Evolutionary conservation across 2,329 filamentous ascomycete genomes (phyloP).

Genomic region (Hypoxylon sp.): DNA sequence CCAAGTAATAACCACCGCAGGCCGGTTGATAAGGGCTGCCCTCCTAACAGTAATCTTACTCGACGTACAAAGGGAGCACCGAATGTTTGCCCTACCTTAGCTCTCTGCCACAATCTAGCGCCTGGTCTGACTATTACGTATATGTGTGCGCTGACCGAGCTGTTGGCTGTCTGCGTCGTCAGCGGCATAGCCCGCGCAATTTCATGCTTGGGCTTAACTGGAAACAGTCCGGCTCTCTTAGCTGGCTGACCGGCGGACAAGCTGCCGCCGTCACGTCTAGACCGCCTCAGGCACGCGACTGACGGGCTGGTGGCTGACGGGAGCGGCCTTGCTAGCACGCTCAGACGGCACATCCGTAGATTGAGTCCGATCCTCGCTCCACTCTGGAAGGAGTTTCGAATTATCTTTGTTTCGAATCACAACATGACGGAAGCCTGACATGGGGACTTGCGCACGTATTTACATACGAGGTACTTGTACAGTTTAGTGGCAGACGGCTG

Average conservation of each 20-base stretch:
- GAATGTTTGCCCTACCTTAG: neutral
- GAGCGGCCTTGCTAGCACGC: slow-evolving; percentile 22
- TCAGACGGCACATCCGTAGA: too few species aligned
- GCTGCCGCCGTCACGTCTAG: too few species aligned
- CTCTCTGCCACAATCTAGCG: too few species aligned
- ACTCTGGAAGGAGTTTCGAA: slow-evolving; percentile 1
- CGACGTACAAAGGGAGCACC: too few species aligned
- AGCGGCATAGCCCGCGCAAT: slow-evolving; percentile 27
- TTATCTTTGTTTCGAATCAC: slow-evolving; percentile 6
- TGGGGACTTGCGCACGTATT: too few species aligned
- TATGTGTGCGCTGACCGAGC: slow-evolving; percentile 1
- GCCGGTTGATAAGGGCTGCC: slow-evolving; percentile 15
- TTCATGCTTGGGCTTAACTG: slow-evolving; percentile 30
- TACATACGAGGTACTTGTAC: too few species aligned
- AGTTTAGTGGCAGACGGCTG: too few species aligned
- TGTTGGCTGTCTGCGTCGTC: slow-evolving; percentile 1
- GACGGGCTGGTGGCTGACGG: slow-evolving; percentile 23
- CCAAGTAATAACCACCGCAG: slow-evolving; percentile 1
- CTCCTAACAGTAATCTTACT: neutral
- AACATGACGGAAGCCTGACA: slow-evolving; percentile 8
- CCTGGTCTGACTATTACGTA: neutral
- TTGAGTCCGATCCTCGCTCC: slow-evolving; percentile 30
- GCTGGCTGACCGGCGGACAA: slow-evolving; percentile 26
- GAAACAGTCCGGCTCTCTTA: slow-evolving; percentile 20
- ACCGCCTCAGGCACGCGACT: too few species aligned